These are phyloP conservation scores for Fusarium tanahbumbuense DNA, from an alignment of 2,329 filamentous ascomycete genomes.

Conservation along the genomic window DNA sequence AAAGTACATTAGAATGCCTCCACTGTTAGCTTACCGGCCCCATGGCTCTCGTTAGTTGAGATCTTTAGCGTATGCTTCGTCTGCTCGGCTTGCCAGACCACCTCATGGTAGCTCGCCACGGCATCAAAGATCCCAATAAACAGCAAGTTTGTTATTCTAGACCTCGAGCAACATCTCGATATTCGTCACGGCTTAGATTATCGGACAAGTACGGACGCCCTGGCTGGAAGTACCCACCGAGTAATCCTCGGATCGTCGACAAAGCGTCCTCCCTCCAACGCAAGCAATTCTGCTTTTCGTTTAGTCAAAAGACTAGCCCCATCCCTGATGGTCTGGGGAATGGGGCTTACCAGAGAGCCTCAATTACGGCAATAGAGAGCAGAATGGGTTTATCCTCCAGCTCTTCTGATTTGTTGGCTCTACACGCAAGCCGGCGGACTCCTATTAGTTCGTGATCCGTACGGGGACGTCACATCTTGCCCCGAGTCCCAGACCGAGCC, in stretches of 20 bases:
- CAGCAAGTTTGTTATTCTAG: neutral
- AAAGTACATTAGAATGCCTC: neutral
- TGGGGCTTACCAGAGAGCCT: constrained; percentile 25
- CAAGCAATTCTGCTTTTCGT: constrained; percentile 18
- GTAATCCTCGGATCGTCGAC: constrained; percentile 5
- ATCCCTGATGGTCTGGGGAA: constrained; percentile 3
- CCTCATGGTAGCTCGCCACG: constrained; percentile 14
- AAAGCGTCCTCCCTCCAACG: neutral
- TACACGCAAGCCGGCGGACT: constrained; percentile 3
- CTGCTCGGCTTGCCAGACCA: neutral
- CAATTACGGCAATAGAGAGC: constrained; percentile 36
- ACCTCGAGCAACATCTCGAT: neutral
- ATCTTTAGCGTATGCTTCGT: constrained; percentile 4
- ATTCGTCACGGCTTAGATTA: neutral
- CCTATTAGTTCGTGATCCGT: constrained; percentile 34
- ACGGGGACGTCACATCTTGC: constrained; percentile 28
- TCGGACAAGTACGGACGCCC: neutral
- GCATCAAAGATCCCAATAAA: neutral
- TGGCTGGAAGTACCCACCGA: constrained; percentile 3
- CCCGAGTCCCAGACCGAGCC: constrained; percentile 12
- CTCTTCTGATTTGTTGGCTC: constrained; percentile 16
- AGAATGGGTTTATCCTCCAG: constrained; percentile 21
- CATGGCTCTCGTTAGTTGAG: constrained; percentile 13
- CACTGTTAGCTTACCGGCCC: constrained; percentile 26
- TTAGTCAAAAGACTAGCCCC: constrained; percentile 28